Evolutionary conservation across 805 yeast genomes (phyloP).

Genomic region (Candida taoyuanica): DNA sequence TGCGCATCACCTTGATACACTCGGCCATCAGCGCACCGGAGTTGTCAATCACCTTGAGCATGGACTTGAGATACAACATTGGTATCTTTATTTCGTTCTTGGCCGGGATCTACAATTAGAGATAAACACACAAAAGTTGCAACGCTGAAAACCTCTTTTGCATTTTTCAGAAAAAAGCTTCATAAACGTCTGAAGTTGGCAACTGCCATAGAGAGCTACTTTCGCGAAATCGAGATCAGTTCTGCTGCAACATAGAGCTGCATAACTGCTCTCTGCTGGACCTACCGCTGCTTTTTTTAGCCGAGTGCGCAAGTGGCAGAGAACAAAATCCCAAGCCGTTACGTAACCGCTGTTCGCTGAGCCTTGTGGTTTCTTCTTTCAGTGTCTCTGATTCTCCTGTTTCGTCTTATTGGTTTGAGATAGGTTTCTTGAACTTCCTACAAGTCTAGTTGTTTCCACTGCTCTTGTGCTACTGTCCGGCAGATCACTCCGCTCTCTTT

Average conservation of each 20-base stretch:
- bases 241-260: no score
- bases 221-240: background rate
- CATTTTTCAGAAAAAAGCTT: background rate
- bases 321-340: no score
- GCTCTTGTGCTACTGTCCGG: no score
- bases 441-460: no score
- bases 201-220: background rate
- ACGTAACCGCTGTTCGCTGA: background rate
- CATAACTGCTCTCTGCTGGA: background rate
- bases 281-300: background rate
- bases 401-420: no score
- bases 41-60: constrained; percentile 89
- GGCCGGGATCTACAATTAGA: no score
- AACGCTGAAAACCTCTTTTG: no score
- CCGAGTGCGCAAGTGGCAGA: background rate
- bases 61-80: constrained; percentile 86
- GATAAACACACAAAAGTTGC: no score
- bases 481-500: no score
- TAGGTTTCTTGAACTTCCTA: no score
- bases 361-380: background rate
- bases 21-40: constrained; percentile 94
- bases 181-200: background rate
- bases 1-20: constrained; percentile 91
- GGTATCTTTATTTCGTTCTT: no score
- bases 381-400: no score